Evolutionary conservation across 2,329 filamentous ascomycete species (phyloP).

Genomic region (Immersiporthe knoxdaviesiana): DNA sequence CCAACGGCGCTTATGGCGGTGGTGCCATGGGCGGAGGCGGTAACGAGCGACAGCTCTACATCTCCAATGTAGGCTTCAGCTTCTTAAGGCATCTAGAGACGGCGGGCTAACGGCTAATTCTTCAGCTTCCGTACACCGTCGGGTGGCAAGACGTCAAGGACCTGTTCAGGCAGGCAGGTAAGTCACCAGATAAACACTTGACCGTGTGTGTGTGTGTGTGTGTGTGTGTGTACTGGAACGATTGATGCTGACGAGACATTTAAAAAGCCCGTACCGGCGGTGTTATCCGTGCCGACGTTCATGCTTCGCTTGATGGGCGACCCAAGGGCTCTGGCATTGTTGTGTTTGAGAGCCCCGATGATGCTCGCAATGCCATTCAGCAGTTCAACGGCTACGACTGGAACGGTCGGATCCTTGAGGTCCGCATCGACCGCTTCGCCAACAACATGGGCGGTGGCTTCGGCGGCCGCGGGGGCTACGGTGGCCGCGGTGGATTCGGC

Average conservation of each 20-base stretch:
- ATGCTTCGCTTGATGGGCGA: slow-evolving; percentile 86
- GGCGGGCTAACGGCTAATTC: slow-evolving; percentile 34
- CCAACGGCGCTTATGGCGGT: slow-evolving; percentile 48
- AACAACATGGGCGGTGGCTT: slow-evolving; percentile 55
- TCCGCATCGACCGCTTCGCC: slow-evolving; percentile 94
- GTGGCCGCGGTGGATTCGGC: slow-evolving; percentile 60
- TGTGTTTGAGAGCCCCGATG: slow-evolving; percentile 89
- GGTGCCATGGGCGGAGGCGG: slow-evolving; percentile 38
- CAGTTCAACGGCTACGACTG: slow-evolving; percentile 99
- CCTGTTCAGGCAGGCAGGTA: slow-evolving; percentile 96
- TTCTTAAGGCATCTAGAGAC: background rate
- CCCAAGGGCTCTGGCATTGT: slow-evolving; percentile 98
- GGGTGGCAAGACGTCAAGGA: slow-evolving; percentile 99
- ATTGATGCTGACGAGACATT: slow-evolving; percentile 2
- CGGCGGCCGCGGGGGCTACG: slow-evolving; percentile 63
- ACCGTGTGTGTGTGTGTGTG: too few species aligned
- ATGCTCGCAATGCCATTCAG: slow-evolving; percentile 92
- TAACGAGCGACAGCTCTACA: slow-evolving; percentile 88
- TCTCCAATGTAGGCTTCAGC: slow-evolving; percentile 85
- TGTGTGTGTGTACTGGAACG: background rate
- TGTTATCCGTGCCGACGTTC: slow-evolving; percentile 94
- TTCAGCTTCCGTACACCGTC: slow-evolving; percentile 91
- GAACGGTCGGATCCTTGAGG: slow-evolving; percentile 91
- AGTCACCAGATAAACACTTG: slow-evolving; percentile 54
- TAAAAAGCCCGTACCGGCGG: slow-evolving; percentile 63